Percentiles rank a stretch among this genome's conserved stretches.
These are phyloP conservation scores for Cicer bijugum DNA, from an alignment of 306 rosid genomes.

Conservation along the genomic window DNA sequence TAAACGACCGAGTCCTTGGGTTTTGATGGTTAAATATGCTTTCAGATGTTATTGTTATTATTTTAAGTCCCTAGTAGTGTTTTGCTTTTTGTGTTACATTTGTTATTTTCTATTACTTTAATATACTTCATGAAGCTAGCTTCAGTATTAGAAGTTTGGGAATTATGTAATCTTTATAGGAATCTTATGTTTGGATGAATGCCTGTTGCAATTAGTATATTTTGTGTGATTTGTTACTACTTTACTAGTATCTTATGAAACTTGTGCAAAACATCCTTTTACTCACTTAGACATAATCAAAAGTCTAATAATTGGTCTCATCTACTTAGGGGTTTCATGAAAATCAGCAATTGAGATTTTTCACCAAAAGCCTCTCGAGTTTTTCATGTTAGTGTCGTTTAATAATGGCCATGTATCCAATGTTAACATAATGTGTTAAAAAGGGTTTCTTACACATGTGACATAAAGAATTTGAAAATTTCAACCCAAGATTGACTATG, in stretches of 20 bases:
- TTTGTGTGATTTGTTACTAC: slow-evolving; percentile 30
- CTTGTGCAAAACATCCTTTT: neutral
- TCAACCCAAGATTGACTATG: too few relatives aligned
- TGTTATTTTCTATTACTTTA: slow-evolving; percentile 42
- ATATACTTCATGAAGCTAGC: slow-evolving; percentile 49
- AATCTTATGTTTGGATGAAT: slow-evolving; percentile 52
- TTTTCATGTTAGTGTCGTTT: too few relatives aligned
- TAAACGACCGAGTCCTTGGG: slow-evolving; percentile 44
- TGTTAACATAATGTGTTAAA: too few relatives aligned
- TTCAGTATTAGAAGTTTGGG: slow-evolving; percentile 53
- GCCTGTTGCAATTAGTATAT: slow-evolving; percentile 38
- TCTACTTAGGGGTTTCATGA: neutral
- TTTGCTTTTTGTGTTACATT: slow-evolving; percentile 42
- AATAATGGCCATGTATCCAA: too few relatives aligned
- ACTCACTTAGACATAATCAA: neutral
- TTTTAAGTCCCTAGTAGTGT: slow-evolving; percentile 45
- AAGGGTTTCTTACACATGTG: too few relatives aligned
- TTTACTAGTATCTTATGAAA: neutral
- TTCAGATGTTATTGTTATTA: slow-evolving; percentile 46
- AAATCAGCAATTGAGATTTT: too few relatives aligned
- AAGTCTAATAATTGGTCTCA: neutral
- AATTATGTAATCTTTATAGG: slow-evolving; percentile 55
- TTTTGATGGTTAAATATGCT: slow-evolving; percentile 46
- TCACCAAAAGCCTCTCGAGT: too few relatives aligned
- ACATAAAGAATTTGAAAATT: too few relatives aligned